phyloP scores from a whole-genome alignment of 2,329 filamentous ascomycete genomes.

The Xylaria sp. region DNA sequence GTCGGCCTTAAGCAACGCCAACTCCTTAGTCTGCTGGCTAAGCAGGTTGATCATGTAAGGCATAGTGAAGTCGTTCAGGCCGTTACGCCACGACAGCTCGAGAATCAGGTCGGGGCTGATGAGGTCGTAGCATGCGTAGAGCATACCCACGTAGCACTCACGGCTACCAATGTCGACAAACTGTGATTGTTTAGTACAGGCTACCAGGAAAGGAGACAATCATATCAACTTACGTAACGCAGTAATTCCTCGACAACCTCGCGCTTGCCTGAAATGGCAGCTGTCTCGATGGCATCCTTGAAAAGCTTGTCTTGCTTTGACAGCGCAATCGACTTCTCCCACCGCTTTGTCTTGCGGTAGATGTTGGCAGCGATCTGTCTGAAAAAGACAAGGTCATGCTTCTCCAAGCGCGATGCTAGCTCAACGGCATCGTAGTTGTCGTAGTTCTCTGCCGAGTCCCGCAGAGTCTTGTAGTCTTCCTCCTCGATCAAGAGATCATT shows the following conservation, averaged over 20 bases:
- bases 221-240: constrained; percentile 80
- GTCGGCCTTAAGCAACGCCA: constrained; percentile 85
- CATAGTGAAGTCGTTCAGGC: constrained; percentile 96
- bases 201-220: not conserved
- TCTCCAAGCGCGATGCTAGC: constrained; percentile 88
- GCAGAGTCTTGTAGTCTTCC: constrained; percentile 98
- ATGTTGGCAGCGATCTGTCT: constrained; percentile 97
- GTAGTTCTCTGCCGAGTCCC: constrained; percentile 97
- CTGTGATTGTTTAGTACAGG: constrained; percentile 53
- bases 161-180: constrained; percentile 99
- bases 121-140: constrained; percentile 97
- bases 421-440: constrained; percentile 98
- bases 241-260: constrained; percentile 95
- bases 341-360: constrained; percentile 99
- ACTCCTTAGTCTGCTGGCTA: constrained; percentile 83
- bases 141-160: constrained; percentile 99
- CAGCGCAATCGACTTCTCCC: constrained; percentile 97
- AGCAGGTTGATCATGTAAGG: constrained; percentile 99
- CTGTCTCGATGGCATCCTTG: constrained; percentile 98
- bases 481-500: constrained; percentile 98
- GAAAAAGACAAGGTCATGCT: constrained; percentile 98
- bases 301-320: constrained; percentile 99
- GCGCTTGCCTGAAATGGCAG: constrained; percentile 85
- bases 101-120: constrained; percentile 91
- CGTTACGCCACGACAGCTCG: constrained; percentile 96